Conservation (phyloP, 2,329 filamentous ascomycete genomes). For the Ascochyta lentis region DNA sequence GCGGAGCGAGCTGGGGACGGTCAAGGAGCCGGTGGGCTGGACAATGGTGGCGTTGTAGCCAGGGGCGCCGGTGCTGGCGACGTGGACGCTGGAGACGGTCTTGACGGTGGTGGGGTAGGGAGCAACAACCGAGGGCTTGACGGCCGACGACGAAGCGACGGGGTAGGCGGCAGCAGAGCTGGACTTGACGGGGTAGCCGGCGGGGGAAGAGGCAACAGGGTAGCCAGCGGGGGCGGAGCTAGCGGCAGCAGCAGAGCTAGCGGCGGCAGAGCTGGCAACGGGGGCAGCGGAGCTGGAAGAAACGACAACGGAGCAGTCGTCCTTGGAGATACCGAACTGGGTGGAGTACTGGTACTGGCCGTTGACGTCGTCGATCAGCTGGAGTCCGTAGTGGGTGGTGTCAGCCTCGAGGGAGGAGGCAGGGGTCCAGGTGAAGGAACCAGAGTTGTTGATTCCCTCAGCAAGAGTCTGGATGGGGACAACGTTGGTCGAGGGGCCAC, state of each 20-base stretch:
- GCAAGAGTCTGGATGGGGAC: constrained; percentile 56
- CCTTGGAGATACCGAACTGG: constrained; percentile 66
- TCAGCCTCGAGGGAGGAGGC: constrained; percentile 55
- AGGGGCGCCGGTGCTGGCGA: constrained; percentile 31
- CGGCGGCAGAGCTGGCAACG: constrained; percentile 26
- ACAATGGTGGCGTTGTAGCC: constrained; percentile 33
- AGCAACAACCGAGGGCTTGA: constrained; percentile 18
- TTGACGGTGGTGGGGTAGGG: constrained; percentile 24
- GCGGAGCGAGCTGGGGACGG: constrained; percentile 40
- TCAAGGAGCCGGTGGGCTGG: constrained; percentile 45
- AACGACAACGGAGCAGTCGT: constrained; percentile 30
- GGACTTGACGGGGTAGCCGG: constrained; percentile 25
- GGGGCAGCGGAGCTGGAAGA: constrained; percentile 27
- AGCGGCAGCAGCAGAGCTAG: constrained; percentile 24
- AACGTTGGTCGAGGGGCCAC: constrained; percentile 64
- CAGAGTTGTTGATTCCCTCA: constrained; percentile 63
- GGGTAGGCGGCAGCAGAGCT: constrained; percentile 31
- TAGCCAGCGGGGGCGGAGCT: not conserved
- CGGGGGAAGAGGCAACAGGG: constrained; percentile 6
- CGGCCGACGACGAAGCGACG: constrained; percentile 20
- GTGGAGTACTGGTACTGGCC: constrained; percentile 66
- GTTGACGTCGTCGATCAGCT: constrained; percentile 65
- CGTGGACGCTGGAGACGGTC: constrained; percentile 20
- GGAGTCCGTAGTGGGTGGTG: constrained; percentile 64
- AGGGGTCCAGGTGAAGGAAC: constrained; percentile 63